phyloP scores from a whole-genome alignment of 1,284 basidiomycete genomes.

The Rhodotorula sp. region DNA sequence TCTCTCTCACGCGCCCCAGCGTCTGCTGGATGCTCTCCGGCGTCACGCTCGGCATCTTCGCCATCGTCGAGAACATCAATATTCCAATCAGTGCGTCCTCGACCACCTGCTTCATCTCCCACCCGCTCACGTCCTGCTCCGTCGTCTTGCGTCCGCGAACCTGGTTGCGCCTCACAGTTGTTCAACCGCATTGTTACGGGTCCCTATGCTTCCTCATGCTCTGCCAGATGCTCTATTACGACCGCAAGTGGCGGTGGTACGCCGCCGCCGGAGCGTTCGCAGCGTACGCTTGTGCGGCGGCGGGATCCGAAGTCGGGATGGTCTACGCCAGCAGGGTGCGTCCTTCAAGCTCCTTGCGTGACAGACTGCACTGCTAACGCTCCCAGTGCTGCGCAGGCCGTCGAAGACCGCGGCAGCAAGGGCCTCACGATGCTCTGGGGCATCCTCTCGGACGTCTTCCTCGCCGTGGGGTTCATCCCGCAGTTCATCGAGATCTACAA shows the following conservation, averaged over 20 bases:
- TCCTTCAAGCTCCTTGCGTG: background rate
- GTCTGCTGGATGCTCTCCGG: slow-evolving; percentile 19
- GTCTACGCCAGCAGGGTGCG: slow-evolving; percentile 20
- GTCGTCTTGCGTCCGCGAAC: background rate
- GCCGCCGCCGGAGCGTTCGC: slow-evolving; percentile 8
- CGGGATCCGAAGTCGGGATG: slow-evolving; percentile 26
- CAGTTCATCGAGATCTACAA: slow-evolving; percentile 30
- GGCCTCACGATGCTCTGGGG: slow-evolving; percentile 25
- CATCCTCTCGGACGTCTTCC: slow-evolving; percentile 19
- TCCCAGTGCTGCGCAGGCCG: background rate
- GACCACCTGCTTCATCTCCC: no score
- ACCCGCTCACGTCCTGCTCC: background rate
- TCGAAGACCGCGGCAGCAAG: slow-evolving; percentile 11
- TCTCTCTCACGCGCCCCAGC: background rate
- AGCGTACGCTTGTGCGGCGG: slow-evolving; percentile 13
- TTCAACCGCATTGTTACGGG: slow-evolving; percentile 33
- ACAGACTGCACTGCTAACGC: background rate
- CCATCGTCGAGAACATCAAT: slow-evolving; percentile 25
- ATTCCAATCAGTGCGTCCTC: slow-evolving; percentile 24
- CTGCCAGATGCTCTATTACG: slow-evolving; percentile 32
- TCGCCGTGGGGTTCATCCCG: slow-evolving; percentile 23
- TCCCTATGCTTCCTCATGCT: slow-evolving; percentile 9
- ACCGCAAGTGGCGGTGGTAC: slow-evolving; percentile 12
- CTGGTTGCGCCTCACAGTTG: background rate
- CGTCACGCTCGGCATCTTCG: slow-evolving; percentile 20